A percentile compares a stretch with the other conserved stretches of the same genome.
Conservation (phyloP, 768 basidiomycete genomes). For the Russula griseocarnosa region DNA sequence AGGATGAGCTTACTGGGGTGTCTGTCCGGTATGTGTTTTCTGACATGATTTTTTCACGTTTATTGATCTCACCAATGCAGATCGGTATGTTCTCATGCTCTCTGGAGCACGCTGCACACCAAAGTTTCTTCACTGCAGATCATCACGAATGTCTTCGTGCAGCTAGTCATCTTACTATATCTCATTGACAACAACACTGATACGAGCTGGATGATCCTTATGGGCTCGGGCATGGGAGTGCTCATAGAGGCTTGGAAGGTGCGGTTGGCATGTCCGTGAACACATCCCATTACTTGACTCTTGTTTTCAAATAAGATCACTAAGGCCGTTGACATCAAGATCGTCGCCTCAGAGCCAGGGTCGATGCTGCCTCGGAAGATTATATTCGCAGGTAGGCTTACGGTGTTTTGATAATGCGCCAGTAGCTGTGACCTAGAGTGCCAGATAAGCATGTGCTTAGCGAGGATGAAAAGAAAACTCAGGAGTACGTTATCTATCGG, state of each 20-base stretch:
- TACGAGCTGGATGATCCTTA: constrained; percentile 96
- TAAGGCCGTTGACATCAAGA: constrained; percentile 82
- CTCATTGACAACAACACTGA: constrained; percentile 93
- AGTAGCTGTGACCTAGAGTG: constrained; percentile 17
- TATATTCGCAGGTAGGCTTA: constrained; percentile 66
- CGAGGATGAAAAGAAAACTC: constrained; percentile 96
- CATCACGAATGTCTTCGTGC: constrained; percentile 91
- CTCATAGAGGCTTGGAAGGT: constrained; percentile 95
- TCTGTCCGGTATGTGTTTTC: constrained; percentile 63
- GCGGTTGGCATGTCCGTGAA: constrained; percentile 22
- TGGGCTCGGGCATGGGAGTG: constrained; percentile 78
- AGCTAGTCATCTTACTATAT: constrained; percentile 84
- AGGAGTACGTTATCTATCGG: constrained; percentile 61
- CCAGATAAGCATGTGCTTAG: constrained; percentile 91
- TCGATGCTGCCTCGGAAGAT: constrained; percentile 74
- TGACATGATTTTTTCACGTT: constrained; percentile 28
- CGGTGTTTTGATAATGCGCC: constrained; percentile 22
- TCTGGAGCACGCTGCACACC: constrained; percentile 39
- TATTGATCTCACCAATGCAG: constrained; percentile 7
- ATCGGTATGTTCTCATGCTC: constrained; percentile 8
- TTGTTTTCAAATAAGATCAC: constrained; percentile 51
- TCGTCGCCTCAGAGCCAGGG: constrained; percentile 59
- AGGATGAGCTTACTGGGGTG: constrained; percentile 92
- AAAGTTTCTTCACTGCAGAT: constrained; percentile 43
- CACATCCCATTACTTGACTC: not conserved